A percentile compares a stretch with the other conserved stretches of the same genome.
phyloP scores from a whole-genome alignment of 2,329 filamentous ascomycete genomes.

The Verticillium klebahnii region DNA sequence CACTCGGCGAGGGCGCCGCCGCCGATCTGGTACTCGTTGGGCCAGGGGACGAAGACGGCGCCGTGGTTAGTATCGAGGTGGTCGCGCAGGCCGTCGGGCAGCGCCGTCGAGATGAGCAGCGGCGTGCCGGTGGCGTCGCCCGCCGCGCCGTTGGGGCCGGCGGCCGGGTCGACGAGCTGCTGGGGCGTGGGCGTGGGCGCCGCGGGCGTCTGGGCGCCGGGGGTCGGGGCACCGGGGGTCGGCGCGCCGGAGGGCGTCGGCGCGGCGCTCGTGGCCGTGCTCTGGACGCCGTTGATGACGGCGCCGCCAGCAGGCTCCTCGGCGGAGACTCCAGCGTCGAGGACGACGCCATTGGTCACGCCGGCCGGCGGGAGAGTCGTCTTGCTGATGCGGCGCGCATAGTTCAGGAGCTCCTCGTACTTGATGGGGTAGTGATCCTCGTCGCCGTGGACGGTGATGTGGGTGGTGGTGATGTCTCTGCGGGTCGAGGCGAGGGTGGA shows the following conservation, averaged over 20 bases:
- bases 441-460: conserved; percentile 50
- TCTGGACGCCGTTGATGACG: conserved; percentile 10
- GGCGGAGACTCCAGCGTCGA: conserved; percentile 1
- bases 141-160: conserved; percentile 9
- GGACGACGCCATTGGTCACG: conserved; percentile 34
- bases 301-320: conserved; percentile 12
- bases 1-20: conserved; percentile 62
- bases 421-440: conserved; percentile 52
- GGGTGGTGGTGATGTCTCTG: conserved; percentile 64
- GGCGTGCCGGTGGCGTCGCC: conserved; percentile 18
- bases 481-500: conserved; percentile 67
- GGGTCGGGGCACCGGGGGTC: conserved; percentile 4
- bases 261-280: conserved; percentile 15
- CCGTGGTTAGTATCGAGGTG: conserved; percentile 53
- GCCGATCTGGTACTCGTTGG: conserved; percentile 64
- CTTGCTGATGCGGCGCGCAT: conserved; percentile 74
- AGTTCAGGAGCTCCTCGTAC: conserved; percentile 70
- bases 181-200: conserved; percentile 12
- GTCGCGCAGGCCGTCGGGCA: conserved; percentile 44
- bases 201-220: conserved; percentile 1
- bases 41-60: conserved; percentile 72
- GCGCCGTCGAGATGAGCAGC: conserved; percentile 23
- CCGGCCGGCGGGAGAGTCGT: conserved; percentile 68
- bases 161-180: conserved; percentile 13
- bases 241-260: conserved; percentile 16